Evolutionary conservation across 306 rosid species (phyloP).

Genomic region (Fragaria ananassa): DNA sequence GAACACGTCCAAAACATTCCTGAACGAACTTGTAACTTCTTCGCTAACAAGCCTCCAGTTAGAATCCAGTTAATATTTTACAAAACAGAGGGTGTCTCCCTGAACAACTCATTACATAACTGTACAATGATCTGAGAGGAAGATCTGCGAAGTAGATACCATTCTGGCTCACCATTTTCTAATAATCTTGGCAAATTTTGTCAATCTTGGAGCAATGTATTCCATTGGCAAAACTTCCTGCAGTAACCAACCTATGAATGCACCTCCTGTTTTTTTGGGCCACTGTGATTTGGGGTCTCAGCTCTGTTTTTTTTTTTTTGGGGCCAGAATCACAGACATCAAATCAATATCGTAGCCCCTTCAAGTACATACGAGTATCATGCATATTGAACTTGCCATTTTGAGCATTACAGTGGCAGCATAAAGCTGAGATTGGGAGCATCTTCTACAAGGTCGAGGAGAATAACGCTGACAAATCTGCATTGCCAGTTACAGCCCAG

Average conservation of each 20-base stretch:
- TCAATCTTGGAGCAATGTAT: slow-evolving; percentile 11
- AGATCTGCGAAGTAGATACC: slow-evolving; percentile 30
- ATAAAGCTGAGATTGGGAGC: slow-evolving; percentile 24
- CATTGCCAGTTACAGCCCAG: slow-evolving; percentile 54
- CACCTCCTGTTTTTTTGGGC: slow-evolving; percentile 13
- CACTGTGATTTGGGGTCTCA: too few species aligned
- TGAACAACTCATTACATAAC: slow-evolving; percentile 19
- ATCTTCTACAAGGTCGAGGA: slow-evolving; percentile 34
- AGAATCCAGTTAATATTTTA: slow-evolving; percentile 27
- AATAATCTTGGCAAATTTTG: slow-evolving; percentile 32
- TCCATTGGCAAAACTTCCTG: slow-evolving; percentile 22
- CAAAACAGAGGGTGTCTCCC: slow-evolving; percentile 19
- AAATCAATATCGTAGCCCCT: slow-evolving; percentile 29
- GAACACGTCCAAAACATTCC: slow-evolving; percentile 28
- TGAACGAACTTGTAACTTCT: slow-evolving; percentile 24
- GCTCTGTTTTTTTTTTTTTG: too few species aligned
- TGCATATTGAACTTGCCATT: slow-evolving; percentile 30
- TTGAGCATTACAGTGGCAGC: slow-evolving; percentile 25
- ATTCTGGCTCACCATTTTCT: slow-evolving; percentile 40
- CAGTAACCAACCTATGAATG: slow-evolving; percentile 27
- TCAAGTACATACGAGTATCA: slow-evolving; percentile 28
- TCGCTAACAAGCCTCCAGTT: slow-evolving; percentile 17
- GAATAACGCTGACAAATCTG: slow-evolving; percentile 35
- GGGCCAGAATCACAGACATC: slow-evolving; percentile 4
- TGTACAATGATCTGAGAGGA: slow-evolving; percentile 26